Evolutionary conservation across 768 basidiomycete genomes (phyloP).

Genomic region (Mycena metata): DNA sequence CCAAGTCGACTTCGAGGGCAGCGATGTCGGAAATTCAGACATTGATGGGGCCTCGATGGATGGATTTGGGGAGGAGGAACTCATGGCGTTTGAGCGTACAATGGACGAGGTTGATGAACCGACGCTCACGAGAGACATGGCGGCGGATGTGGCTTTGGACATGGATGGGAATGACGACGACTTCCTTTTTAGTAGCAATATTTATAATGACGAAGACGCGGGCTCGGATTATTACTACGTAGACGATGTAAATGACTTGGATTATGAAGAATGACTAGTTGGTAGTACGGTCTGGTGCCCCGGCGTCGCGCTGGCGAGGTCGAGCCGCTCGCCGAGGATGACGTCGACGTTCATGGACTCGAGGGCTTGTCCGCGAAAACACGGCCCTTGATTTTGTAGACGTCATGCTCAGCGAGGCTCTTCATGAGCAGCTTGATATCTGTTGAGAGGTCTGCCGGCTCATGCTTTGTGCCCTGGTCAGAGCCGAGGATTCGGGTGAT

Average conservation of each 20-base stretch:
- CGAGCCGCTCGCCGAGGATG: too few relatives aligned
- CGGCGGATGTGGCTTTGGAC: constrained; percentile 27
- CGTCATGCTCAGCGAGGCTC: constrained; percentile 15
- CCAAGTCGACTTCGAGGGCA: background rate
- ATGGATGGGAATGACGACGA: constrained; percentile 23
- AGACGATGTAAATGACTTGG: background rate
- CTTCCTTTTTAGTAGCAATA: background rate
- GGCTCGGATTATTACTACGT: background rate
- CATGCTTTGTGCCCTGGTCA: constrained; percentile 22
- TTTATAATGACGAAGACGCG: background rate
- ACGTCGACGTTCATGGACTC: too few relatives aligned
- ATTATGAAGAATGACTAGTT: too few relatives aligned
- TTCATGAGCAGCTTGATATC: constrained; percentile 21
- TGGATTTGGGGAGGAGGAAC: background rate
- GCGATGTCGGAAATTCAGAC: background rate
- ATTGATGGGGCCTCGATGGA: background rate
- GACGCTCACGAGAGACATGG: constrained; percentile 18
- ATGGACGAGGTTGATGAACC: constrained; percentile 23
- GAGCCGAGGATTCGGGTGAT: constrained; percentile 9
- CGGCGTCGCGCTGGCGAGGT: too few relatives aligned
- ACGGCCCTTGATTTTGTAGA: background rate
- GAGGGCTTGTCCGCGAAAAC: constrained; percentile 10
- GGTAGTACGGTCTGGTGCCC: too few relatives aligned
- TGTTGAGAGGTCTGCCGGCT: background rate
- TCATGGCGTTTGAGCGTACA: background rate